These are phyloP conservation scores for Strobilomyces confusus DNA, from an alignment of 768 basidiomycete genomes.

Conservation along the genomic window DNA sequence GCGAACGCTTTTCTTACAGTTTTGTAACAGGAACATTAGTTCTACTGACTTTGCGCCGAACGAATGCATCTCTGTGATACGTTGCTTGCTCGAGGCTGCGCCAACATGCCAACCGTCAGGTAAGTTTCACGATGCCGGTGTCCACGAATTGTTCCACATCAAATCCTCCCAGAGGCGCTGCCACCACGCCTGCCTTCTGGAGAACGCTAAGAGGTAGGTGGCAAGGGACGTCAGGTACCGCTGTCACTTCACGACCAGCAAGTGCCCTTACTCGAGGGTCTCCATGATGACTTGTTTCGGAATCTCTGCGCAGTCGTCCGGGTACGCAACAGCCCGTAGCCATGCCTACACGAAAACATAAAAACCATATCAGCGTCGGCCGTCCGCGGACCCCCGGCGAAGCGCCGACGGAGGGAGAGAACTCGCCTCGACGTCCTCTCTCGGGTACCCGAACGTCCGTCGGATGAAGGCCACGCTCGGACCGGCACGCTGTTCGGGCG, in stretches of 20 bases:
- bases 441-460: constrained; percentile 73
- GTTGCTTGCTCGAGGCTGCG: neutral
- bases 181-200: constrained; percentile 71
- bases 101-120: constrained; percentile 25
- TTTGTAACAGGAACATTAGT: constrained; percentile 1
- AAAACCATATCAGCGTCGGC: neutral
- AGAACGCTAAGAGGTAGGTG: constrained; percentile 49
- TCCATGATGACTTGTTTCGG: constrained; percentile 60
- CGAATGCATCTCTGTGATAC: neutral
- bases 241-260: neutral
- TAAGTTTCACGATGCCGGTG: constrained; percentile 47
- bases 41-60: neutral
- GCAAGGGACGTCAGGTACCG: neutral
- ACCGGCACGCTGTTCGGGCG: constrained; percentile 49
- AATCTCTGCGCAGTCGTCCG: constrained; percentile 59
- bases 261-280: constrained; percentile 60
- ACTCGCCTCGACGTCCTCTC: constrained; percentile 71
- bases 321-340: constrained; percentile 77
- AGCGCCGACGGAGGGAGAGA: neutral
- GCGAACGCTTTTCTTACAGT: constrained; percentile 5
- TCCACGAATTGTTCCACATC: constrained; percentile 56
- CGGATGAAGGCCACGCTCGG: constrained; percentile 73
- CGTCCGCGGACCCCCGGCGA: too few species aligned
- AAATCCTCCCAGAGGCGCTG: constrained; percentile 49
- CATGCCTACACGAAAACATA: constrained; percentile 66